Percentiles rank a stretch among this genome's conserved stretches.
These are phyloP conservation scores for Penicillium sp. DNA, from an alignment of 2,329 filamentous ascomycete species.

Conservation along the genomic window DNA sequence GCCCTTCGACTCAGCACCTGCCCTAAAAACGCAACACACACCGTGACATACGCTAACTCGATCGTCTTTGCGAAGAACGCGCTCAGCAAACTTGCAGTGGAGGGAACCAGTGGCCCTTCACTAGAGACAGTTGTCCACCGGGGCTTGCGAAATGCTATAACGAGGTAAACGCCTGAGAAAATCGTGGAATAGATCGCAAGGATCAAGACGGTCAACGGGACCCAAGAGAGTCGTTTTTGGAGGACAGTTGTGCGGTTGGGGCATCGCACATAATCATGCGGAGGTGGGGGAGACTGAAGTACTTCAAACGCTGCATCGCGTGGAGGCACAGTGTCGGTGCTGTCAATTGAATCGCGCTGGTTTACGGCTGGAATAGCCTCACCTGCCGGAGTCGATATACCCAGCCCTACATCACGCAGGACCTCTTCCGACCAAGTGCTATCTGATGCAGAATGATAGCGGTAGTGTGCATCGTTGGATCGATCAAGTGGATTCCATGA, in stretches of 20 bases:
- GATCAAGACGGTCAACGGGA: slow-evolving; percentile 37
- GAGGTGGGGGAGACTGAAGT: slow-evolving; percentile 8
- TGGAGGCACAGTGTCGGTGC: not conserved
- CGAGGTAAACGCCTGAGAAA: slow-evolving; percentile 57
- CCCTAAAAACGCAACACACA: slow-evolving; percentile 71
- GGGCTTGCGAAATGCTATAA: slow-evolving; percentile 61
- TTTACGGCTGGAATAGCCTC: slow-evolving; percentile 7
- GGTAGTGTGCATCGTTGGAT: slow-evolving; percentile 9
- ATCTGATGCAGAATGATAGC: slow-evolving; percentile 9
- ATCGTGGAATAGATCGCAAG: slow-evolving; percentile 41
- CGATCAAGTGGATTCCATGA: slow-evolving; percentile 23
- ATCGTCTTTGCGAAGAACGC: slow-evolving; percentile 72
- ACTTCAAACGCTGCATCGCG: not conserved
- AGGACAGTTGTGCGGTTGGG: slow-evolving; percentile 31
- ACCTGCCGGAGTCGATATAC: slow-evolving; percentile 14
- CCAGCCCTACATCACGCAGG: slow-evolving; percentile 21
- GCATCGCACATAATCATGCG: slow-evolving; percentile 20
- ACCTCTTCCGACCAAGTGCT: slow-evolving; percentile 20
- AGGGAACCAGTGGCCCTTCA: slow-evolving; percentile 53
- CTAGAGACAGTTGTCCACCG: slow-evolving; percentile 57
- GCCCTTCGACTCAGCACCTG: slow-evolving; percentile 72
- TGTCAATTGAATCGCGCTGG: slow-evolving; percentile 8
- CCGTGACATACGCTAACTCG: slow-evolving; percentile 74
- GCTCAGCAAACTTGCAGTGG: slow-evolving; percentile 66
- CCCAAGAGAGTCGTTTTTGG: slow-evolving; percentile 36